phyloP scores from a whole-genome alignment of 2,329 filamentous ascomycete genomes.

The Ophiostoma himal-ulmi region DNA sequence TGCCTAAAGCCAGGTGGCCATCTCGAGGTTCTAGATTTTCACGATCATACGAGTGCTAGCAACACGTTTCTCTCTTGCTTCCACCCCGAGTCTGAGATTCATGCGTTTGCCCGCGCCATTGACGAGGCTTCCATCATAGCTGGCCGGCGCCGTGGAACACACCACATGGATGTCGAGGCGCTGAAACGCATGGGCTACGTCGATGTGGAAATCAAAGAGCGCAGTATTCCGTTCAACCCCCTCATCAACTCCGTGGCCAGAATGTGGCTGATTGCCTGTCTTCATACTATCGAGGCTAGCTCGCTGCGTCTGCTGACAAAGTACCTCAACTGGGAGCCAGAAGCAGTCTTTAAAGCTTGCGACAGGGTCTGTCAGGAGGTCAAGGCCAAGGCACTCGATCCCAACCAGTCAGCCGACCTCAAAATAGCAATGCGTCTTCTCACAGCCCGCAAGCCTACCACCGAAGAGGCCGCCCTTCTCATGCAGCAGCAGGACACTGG shows the following conservation, averaged over 20 bases:
- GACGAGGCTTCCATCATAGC: conserved; percentile 42
- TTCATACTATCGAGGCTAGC: conserved; percentile 40
- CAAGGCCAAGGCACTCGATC: conserved; percentile 44
- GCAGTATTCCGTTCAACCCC: conserved; percentile 44
- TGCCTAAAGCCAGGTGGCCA: conserved; percentile 50
- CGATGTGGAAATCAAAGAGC: conserved; percentile 39
- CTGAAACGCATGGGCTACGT: conserved; percentile 41
- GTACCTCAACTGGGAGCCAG: conserved; percentile 48
- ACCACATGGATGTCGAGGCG: conserved; percentile 28
- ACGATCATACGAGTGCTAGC: conserved; percentile 33
- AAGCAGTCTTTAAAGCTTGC: conserved; percentile 44
- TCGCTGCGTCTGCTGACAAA: conserved; percentile 48
- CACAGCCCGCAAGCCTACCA: conserved; percentile 45
- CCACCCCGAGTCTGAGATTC: conserved; percentile 41
- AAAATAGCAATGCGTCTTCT: conserved; percentile 45
- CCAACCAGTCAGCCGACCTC: conserved; percentile 36
- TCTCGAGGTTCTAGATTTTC: conserved; percentile 44
- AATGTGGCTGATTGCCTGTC: conserved; percentile 40
- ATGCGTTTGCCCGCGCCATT: conserved; percentile 26
- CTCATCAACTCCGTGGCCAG: conserved; percentile 39
- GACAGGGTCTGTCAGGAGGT: conserved; percentile 45
- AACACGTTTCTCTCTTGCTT: conserved; percentile 31
- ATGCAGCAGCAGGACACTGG: not conserved
- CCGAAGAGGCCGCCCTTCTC: conserved; percentile 18
- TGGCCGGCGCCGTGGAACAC: conserved; percentile 24